Conservation (phyloP, 2,329 filamentous ascomycete species). For the Aureobasidium sp. region DNA sequence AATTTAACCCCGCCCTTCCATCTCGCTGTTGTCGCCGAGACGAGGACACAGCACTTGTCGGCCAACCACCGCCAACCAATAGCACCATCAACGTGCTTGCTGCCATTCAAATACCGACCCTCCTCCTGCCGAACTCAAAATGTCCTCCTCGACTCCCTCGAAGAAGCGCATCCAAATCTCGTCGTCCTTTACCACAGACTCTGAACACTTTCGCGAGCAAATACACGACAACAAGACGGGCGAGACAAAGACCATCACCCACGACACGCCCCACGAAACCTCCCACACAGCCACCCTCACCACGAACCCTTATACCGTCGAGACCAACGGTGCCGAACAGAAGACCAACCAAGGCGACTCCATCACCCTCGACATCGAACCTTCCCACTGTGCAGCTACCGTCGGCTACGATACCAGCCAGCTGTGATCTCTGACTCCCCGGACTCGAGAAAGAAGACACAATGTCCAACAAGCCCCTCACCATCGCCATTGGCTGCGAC, state of each 20-base stretch:
- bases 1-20: neutral
- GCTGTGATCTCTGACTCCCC: constrained; percentile 14
- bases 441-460: neutral
- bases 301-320: constrained; percentile 28
- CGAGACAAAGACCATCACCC: constrained; percentile 29
- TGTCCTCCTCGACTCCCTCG: constrained; percentile 1
- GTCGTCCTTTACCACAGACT: constrained; percentile 16
- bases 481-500: constrained; percentile 57
- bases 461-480: constrained; percentile 35
- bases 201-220: constrained; percentile 31
- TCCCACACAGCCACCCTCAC: constrained; percentile 28
- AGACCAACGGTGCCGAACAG: constrained; percentile 27
- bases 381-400: constrained; percentile 18
- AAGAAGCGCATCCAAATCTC: constrained; percentile 14
- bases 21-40: neutral
- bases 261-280: constrained; percentile 26
- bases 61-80: constrained; percentile 3
- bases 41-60: neutral
- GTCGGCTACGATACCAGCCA: constrained; percentile 27
- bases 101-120: neutral
- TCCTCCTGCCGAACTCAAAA: neutral
- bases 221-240: constrained; percentile 30
- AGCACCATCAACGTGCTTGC: neutral
- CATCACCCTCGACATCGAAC: constrained; percentile 13
- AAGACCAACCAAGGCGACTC: constrained; percentile 16